Conservation (phyloP, 208 protist species). For the Novymonas esmeraldas region DNA sequence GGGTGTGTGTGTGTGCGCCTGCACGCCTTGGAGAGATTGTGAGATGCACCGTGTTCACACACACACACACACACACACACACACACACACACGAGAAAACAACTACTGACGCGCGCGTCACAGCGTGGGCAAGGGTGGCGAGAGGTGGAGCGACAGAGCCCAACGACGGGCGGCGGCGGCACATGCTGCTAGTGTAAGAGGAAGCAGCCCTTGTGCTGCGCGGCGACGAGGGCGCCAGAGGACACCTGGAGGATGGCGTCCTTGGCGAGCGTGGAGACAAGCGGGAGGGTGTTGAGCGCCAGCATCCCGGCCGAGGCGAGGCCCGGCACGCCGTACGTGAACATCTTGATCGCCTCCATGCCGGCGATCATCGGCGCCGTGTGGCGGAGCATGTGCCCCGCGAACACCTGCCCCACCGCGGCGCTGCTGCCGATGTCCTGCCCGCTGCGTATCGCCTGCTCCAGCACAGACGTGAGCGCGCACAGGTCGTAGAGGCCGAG, state of each 20-base stretch:
- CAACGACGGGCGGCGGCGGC: too few relatives aligned
- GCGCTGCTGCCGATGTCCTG: slow-evolving; percentile 81
- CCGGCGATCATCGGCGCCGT: slow-evolving; percentile 73
- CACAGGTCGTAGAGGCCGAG: slow-evolving; percentile 90
- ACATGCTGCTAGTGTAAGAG: slow-evolving; percentile 32
- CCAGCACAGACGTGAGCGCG: slow-evolving; percentile 62
- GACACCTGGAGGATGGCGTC: slow-evolving; percentile 79
- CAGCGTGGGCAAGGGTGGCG: too few relatives aligned
- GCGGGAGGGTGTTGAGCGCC: slow-evolving; percentile 57
- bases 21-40: too few relatives aligned
- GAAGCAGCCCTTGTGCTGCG: slow-evolving; percentile 61
- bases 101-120: too few relatives aligned
- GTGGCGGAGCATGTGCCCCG: slow-evolving; percentile 76
- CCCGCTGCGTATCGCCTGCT: slow-evolving; percentile 62
- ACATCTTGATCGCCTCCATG: slow-evolving; percentile 79
- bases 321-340: slow-evolving; percentile 51
- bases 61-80: too few relatives aligned
- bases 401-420: slow-evolving; percentile 75
- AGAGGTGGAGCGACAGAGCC: too few relatives aligned
- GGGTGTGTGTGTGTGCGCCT: too few relatives aligned
- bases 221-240: slow-evolving; percentile 73
- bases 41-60: too few relatives aligned
- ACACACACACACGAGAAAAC: too few relatives aligned
- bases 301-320: slow-evolving; percentile 74
- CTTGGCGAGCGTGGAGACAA: slow-evolving; percentile 76